Evolutionary conservation across 129 eudicot genomes (phyloP), one percentile per base, ranked within the genome.

Genomic region (Chrysanthemum lavandulifolium): DNA sequence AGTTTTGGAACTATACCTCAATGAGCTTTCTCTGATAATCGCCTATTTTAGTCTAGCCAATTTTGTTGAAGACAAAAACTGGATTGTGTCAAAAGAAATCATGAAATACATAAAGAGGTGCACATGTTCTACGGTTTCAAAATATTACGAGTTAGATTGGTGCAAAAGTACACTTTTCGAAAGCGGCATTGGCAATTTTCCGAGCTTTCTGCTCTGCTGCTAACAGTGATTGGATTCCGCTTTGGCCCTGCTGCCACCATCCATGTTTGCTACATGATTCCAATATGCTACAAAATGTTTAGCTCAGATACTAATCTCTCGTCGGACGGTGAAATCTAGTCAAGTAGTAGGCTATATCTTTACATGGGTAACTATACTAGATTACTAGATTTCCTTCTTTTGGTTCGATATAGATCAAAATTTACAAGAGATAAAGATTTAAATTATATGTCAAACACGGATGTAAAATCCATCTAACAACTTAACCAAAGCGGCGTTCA

Each of bases 11-110:
- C 15, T 65, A 76, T 81, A 88, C 97, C 96, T 91, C 89, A 13
- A 85, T 66, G 15, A 91, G 77, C 80, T 88, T 91, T 73, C 88
- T 84, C 74, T 91, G 97, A 51, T 61, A 88, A 12, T 86, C 96
- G 97, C 96, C 74, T 91, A 96, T 70, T 81, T 91, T 13, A 91
- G 73, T 77, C 97, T 81, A 59, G 92, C 93, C 82, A 79, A 59
- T 74, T 91, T 91, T 55, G 90, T 96, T 91, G 83, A 55, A n/a
- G 80, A 65, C 23, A 70, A 70, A 65, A 69, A 6, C 65, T 49
- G 40, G 29, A 27, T 25, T 63, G 21, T 65, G 59, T 59, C 6
- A 40, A 56, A 63, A 62, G n/a, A 78, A 65, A 55, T 72, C 51
- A 16, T 21, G 73, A 21, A 19, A 29, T 21, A 4, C 18, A 15